Base-by-base conservation (phyloP, 2,329 filamentous ascomycete species). In the Cytospora schulzeri region DNA sequence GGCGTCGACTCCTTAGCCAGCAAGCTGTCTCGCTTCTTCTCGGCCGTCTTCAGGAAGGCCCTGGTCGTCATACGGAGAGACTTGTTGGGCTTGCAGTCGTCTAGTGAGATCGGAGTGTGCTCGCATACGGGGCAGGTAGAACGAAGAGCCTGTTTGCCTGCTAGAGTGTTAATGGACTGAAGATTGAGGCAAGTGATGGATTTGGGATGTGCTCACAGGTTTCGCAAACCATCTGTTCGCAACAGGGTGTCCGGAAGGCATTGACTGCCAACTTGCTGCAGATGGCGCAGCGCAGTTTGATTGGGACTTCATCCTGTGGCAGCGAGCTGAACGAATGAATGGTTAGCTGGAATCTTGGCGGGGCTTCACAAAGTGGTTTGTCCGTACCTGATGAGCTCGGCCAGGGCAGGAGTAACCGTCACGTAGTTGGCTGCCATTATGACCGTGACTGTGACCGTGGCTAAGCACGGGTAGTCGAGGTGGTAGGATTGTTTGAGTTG, bases 201-300 rank as follows among this genome's bases (percentile, higher is more conserved):
- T 41, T n/a, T 8, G 33, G 28, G 14, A 2, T 9, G 2, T 22
- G 8, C 60, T 73, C 81, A 97, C 95, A 99, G 69, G 82, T 85
- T 73, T 94, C 91, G 81, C 95, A 98, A 65, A 98, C 96, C 50
- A 91, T 89, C 74, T 96, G 94, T 73, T 97, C 95, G 77, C 95
- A 99, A 78, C 95, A 99, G 1, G 93, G 92, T 31, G 97, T 83
- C 68, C 93, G 91, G 76, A 92, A 96, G 11, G 94, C 92, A 75
- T 97, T 96, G 69, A 96, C 82, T 33, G 93, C 93, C 65, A 98
- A 83, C 76, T 91, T 93, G 79, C 91, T 95, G 79, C 95, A 99
- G 71, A 92, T 91, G 60, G 92, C 92, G 81, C 95, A 99, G 78
- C 93, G 91, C 68, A 99, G 85, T 82, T 97, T 97, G 73, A 93